Evolutionary conservation across 768 basidiomycete genomes (phyloP), one percentile per base, ranked within the genome.

Genomic region (Filobasidium floriforme): DNA sequence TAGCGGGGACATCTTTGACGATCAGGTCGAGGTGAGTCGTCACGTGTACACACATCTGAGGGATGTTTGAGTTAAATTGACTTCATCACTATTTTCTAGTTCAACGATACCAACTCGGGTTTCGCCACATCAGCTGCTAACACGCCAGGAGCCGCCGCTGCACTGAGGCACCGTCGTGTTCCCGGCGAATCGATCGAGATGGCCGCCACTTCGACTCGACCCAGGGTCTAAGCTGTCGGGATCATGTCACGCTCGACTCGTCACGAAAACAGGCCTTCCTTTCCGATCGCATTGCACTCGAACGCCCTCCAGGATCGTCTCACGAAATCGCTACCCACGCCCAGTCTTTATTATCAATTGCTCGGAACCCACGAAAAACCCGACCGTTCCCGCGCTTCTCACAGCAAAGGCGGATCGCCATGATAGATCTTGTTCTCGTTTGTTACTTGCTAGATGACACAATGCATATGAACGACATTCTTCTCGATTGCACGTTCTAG

Each of bases 161-260:
- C 46, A 3, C 40, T 54, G 51, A 15, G 49, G 26, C 65, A 64
- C 37, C 44, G 62, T 14, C 61, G 63, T 11, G 61, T 66, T 7
- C 60, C 67, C 6, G 73, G 70, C 1, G 73, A 73, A 28, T 54
- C 66, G 15, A 68, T 73, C 41, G 75, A 74, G 54, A 76, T 76
- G 73, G 69, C 68, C 46, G 22, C 46, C 5, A 49, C 32, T 12
- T 67, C 70, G 9, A 60, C 63, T 1, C 63, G 63, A 64, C 63
- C n/a, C 22, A 51, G 63, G 26, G 44, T 15, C 44, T 62, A 32
- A 49, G 46, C 46, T 49, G 15, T 49, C 46, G 46, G 12, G 46
- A 4, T 49, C 46, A 18, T 49, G 46, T 22, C 46, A 49, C 5
- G 15, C 46, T 49, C 46, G 15, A 49, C 46, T 14, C 22, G 46